phyloP scores from a whole-genome alignment of 192 early-diverging fungal genomes.

The Kappamyces sp. region DNA sequence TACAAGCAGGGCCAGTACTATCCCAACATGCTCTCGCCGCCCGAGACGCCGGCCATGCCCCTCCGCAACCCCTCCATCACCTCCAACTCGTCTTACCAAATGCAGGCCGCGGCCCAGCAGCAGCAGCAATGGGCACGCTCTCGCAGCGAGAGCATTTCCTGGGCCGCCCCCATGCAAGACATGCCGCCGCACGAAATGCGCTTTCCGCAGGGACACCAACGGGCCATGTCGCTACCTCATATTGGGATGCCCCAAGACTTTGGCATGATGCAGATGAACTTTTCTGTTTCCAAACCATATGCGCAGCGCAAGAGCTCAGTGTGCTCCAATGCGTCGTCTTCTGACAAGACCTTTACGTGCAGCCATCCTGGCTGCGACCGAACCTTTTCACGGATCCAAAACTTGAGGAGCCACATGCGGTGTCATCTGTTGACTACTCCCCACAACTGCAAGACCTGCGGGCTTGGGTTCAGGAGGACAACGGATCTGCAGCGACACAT shows the following conservation, averaged over 20 bases:
- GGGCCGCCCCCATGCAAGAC: neutral
- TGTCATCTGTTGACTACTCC: constrained; percentile 46
- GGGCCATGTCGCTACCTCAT: constrained; percentile 11
- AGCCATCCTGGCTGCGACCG: constrained; percentile 52
- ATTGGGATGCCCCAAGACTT: constrained; percentile 1
- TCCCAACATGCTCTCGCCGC: constrained; percentile 13
- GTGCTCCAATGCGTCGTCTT: constrained; percentile 3
- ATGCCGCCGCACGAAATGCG: neutral
- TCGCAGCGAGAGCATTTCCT: neutral
- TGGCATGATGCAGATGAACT: too few relatives aligned
- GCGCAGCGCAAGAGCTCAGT: too few relatives aligned
- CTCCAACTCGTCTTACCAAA: too few relatives aligned
- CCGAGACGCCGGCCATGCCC: neutral
- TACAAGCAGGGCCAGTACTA: neutral
- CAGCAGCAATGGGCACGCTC: neutral
- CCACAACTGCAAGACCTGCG: constrained; percentile 35
- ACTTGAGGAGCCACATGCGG: constrained; percentile 69
- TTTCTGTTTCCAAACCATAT: too few relatives aligned
- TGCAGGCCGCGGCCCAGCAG: too few relatives aligned
- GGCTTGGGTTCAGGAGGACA: constrained; percentile 62
- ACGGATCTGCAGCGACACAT: constrained; percentile 73
- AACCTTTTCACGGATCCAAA: constrained; percentile 71
- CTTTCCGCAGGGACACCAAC: neutral
- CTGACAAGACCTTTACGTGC: constrained; percentile 25
- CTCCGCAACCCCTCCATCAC: neutral